Evolutionary conservation across 2,329 filamentous ascomycete genomes (phyloP), one percentile per base, ranked within the genome.

Genomic region (Pezicula rhizophila): DNA sequence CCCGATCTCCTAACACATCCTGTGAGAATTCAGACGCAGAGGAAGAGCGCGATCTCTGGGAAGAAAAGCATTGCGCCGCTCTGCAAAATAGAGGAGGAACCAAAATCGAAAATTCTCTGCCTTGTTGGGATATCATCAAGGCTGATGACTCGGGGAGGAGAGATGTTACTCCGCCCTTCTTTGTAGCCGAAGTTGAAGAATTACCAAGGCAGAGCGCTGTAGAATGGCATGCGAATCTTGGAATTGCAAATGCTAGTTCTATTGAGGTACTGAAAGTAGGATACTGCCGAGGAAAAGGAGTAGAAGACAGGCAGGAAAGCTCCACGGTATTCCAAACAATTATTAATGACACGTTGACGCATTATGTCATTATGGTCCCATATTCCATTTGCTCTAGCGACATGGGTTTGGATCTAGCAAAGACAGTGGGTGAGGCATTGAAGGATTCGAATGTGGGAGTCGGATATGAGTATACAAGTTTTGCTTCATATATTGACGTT

Each of bases 201-300:
- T 74, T 99, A 11, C 93, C 93, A 1, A 79, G 88, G 17, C 74
- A 71, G 14, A 85, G 85, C 25, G 74, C 75, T 34, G 80, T 96
- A 10, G 93, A 99, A 70, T 99, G 92, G 91, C 85, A 88, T 57
- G 84, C 76, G 1, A 78, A 85, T 49, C 63, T 80, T 3, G 87
- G 88, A 0, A 66, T 86, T 39, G 52, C 46, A 8, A 42, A 46
- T 43, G 55, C 28, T 12, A 31, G 52, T n/a, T 23, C 33, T 41
- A 38, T 63, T 2, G 49, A 48, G 42, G 56, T 61, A 44, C 28
- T 40, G 49, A 17, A 5, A 17, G 14, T 15, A 31, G 14, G 14
- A 42, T 2, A 15, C 4, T 25, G 26, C 18, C 10, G 35, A 8
- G 35, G 5, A 20, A 20, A 14, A 8, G 35, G 12, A 20, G 35